Base-by-base conservation (phyloP, 805 yeast genomes). In the Metschnikowia arizonensis region DNA sequence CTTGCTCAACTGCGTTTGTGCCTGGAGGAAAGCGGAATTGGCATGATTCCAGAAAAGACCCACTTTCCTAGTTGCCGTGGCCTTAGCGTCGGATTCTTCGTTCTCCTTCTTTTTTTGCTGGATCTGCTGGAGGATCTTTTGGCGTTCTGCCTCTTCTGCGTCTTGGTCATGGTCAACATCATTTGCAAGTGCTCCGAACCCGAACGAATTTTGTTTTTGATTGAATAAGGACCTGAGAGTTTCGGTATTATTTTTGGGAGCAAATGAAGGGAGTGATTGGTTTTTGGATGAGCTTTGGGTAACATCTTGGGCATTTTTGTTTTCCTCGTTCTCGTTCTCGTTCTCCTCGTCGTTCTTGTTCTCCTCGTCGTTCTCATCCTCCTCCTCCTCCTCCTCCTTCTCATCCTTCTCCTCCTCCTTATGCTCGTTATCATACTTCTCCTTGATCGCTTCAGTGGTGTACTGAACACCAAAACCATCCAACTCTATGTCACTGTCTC, bases 11-110 rank as follows among this genome's bases (percentile, higher is more conserved):
- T 86, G 96, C 0, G 96, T 74, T 65, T 90, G 98, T 0, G 97
- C 83, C 41, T 78, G 79, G 51, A 91, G 69, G 65, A 88, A 91
- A 0, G 97, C 97, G 0, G 97, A 90, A 15, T 85, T 85, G 10
- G 73, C 68, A 61, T 91, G 97, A 1, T 83, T 68, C 76, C 95
- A 91, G 63, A 91, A 90, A 29, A 89, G 68, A 6, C 88, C 81
- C 36, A 52, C 57, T 44, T 59, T 58, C 12, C 48, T 48, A 9
- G 47, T 35, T 10, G 26, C 25, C 44, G 33, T 30, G 11, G 25
- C 18, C 52, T 37, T 66, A 28, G 64, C 52, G 60, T 71, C 46
- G 56, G 62, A 48, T 19, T 30, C 46, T 44, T 38, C 53, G 52
- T 38, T 66, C 60, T 71, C 45, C 58, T 62, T 47, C 41, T 61